Percentiles rank a stretch among this genome's conserved stretches.
Conservation (phyloP, 371 early-diverging fungal genomes). For the Homolaphlyctis polyrhiza region DNA sequence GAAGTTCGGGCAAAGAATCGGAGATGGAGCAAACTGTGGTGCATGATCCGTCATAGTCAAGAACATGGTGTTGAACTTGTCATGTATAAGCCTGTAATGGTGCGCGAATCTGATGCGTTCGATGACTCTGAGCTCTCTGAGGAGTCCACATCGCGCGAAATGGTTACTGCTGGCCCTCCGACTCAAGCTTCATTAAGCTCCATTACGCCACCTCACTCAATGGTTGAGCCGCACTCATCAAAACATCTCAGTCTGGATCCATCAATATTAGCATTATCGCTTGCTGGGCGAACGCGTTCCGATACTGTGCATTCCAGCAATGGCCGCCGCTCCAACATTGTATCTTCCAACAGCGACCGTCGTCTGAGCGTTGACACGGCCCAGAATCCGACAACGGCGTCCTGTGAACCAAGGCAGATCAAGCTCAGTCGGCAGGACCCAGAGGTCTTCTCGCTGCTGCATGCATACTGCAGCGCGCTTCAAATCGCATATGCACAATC, state of each 20-base stretch:
- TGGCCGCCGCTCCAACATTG: background rate
- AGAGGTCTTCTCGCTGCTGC: constrained; percentile 48
- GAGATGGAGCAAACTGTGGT: constrained; percentile 74
- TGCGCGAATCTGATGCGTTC: constrained; percentile 25
- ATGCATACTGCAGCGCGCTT: constrained; percentile 69
- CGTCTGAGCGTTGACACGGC: background rate
- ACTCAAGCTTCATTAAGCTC: too few species aligned
- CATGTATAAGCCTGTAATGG: constrained; percentile 68
- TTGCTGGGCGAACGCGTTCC: too few species aligned
- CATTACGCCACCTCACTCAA: too few species aligned
- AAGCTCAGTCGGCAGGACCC: constrained; percentile 5
- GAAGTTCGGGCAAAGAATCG: constrained; percentile 78
- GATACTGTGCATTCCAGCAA: too few species aligned
- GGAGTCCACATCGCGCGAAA: too few species aligned
- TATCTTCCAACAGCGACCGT: background rate
- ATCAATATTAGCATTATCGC: too few species aligned
- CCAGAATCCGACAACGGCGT: background rate
- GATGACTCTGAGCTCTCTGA: constrained; percentile 3
- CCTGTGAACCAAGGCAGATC: background rate
- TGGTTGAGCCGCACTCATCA: too few species aligned
- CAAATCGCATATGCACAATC: constrained; percentile 74
- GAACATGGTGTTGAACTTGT: constrained; percentile 66
- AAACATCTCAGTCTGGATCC: too few species aligned
- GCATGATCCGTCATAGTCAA: constrained; percentile 46
- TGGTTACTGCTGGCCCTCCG: too few species aligned